Percentiles rank a stretch among this genome's conserved stretches.
Conservation (phyloP, 495 filamentous ascomycete genomes). For the Neurospora tetrasperma region DNA sequence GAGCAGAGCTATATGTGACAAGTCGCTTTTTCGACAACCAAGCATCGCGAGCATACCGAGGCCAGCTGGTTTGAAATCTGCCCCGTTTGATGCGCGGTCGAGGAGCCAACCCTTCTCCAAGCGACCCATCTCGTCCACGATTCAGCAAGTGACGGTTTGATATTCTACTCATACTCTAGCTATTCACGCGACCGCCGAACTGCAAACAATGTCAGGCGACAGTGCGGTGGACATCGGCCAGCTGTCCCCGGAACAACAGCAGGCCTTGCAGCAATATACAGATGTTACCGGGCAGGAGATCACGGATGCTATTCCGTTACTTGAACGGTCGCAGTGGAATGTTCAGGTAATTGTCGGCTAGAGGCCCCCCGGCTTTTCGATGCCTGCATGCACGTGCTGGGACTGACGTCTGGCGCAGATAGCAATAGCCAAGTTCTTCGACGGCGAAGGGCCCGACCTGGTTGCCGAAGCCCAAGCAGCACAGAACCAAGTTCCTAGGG, state of each 20-base stretch:
- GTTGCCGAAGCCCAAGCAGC: constrained; percentile 66
- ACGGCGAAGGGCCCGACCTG: constrained; percentile 79
- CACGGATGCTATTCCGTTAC: constrained; percentile 65
- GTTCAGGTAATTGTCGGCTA: constrained; percentile 53
- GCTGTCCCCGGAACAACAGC: constrained; percentile 67
- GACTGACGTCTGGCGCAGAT: constrained; percentile 45
- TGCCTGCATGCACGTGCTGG: background rate
- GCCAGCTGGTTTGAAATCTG: background rate
- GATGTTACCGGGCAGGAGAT: constrained; percentile 76
- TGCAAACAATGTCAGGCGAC: constrained; percentile 23
- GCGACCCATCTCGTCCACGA: background rate
- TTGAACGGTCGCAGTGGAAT: constrained; percentile 90
- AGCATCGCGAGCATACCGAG: background rate
- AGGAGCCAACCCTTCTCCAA: background rate
- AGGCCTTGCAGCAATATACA: constrained; percentile 76
- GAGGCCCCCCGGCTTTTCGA: background rate
- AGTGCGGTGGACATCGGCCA: constrained; percentile 49
- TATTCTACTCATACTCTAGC: background rate
- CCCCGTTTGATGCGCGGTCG: background rate
- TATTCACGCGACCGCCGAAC: background rate
- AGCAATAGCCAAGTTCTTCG: constrained; percentile 93
- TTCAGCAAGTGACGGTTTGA: background rate
- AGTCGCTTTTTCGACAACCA: background rate
- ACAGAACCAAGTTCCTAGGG: constrained; percentile 45
- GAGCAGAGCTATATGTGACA: background rate